phyloP scores from a whole-genome alignment of 495 filamentous ascomycete genomes.

The Hyaloscypha bicolor region DNA sequence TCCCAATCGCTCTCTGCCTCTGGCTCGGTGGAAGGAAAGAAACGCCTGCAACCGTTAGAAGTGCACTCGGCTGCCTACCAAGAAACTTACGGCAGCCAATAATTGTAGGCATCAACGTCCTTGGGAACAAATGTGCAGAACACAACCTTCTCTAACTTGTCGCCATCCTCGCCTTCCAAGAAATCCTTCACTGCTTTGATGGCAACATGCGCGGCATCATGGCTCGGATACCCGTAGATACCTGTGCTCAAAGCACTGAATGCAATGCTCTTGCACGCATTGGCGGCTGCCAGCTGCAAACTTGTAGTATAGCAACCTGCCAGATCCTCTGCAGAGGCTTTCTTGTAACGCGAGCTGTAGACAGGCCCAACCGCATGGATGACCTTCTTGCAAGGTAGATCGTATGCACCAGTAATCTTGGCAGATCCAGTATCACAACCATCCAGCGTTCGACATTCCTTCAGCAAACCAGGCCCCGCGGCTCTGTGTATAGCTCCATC shows the following conservation, averaged over 20 bases:
- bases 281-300: constrained; percentile 69
- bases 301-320: constrained; percentile 74
- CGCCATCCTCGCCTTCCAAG: constrained; percentile 58
- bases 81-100: constrained; percentile 68
- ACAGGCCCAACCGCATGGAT: constrained; percentile 92
- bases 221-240: constrained; percentile 83
- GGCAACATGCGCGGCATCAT: constrained; percentile 68
- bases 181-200: constrained; percentile 70
- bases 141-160: constrained; percentile 68
- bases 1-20: constrained; percentile 31
- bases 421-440: constrained; percentile 80
- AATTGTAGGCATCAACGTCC: constrained; percentile 72
- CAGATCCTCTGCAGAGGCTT: constrained; percentile 48
- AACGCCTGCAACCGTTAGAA: constrained; percentile 14
- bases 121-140: constrained; percentile 81
- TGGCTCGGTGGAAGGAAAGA: constrained; percentile 26
- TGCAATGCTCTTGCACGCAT: constrained; percentile 69
- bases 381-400: constrained; percentile 72
- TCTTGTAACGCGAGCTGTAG: constrained; percentile 49
- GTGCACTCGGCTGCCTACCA: background rate
- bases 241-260: constrained; percentile 87
- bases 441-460: constrained; percentile 66
- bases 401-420: constrained; percentile 80
- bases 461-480: constrained; percentile 68
- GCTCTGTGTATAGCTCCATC: constrained; percentile 85